These are phyloP conservation scores for Amniculicola lignicola DNA, from an alignment of 495 filamentous ascomycete genomes.

Conservation along the genomic window DNA sequence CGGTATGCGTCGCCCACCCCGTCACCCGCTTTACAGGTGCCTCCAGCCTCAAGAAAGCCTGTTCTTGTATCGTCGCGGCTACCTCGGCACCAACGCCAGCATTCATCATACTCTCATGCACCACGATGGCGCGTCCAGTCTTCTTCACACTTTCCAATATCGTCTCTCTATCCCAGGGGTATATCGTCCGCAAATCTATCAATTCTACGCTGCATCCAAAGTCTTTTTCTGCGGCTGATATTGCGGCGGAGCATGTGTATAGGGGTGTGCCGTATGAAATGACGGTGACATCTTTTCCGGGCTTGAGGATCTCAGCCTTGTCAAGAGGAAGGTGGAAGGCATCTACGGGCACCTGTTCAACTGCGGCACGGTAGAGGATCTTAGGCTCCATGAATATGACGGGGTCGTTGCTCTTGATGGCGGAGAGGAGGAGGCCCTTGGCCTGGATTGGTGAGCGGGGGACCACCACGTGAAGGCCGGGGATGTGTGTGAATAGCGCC, in stretches of 20 bases:
- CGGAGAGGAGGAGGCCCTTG: constrained; percentile 77
- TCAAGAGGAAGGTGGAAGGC: constrained; percentile 81
- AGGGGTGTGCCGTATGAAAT: constrained; percentile 90
- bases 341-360: constrained; percentile 86
- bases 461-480: constrained; percentile 84
- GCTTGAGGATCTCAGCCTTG: constrained; percentile 83
- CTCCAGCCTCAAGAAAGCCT: constrained; percentile 81
- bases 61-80: constrained; percentile 85
- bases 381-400: constrained; percentile 98
- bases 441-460: constrained; percentile 88
- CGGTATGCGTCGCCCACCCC: constrained; percentile 86
- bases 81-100: constrained; percentile 92
- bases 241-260: constrained; percentile 79
- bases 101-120: constrained; percentile 95
- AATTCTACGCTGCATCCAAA: constrained; percentile 79
- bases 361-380: constrained; percentile 87
- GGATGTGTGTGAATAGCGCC: constrained; percentile 85
- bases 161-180: constrained; percentile 89
- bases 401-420: constrained; percentile 81
- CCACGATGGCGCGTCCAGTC: constrained; percentile 86
- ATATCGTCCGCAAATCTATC: constrained; percentile 87
- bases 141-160: constrained; percentile 82
- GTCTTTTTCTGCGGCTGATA: constrained; percentile 75
- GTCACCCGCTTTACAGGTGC: constrained; percentile 90
- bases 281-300: constrained; percentile 79